Evolutionary conservation across 805 yeast species (phyloP), one percentile per base, ranked within the genome.

Genomic region (Candida patagonica): DNA sequence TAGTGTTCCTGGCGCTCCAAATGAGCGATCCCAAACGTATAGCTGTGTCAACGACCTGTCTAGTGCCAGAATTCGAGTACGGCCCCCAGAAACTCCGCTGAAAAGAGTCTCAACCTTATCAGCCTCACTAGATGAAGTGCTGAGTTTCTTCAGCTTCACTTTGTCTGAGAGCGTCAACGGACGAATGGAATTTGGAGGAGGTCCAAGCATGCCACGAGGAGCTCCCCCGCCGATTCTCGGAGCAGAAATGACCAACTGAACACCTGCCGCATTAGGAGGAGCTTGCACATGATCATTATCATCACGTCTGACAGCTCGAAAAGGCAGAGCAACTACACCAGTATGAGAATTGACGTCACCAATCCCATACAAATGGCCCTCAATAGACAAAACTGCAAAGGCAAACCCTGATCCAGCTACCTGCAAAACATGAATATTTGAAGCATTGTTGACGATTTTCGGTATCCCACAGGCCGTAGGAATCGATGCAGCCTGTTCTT

Each of bases 1-100:
- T 7, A 9, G 4, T 2, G 20, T n/a, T 7, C 26, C 37, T 7
- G 37, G 37, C 8, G 12, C 16, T 6, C 27, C 27, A 23, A 33
- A 33, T 13, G 37, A 33, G 5, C 15, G n/a, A 22, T 33, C 37
- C 37, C 37, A 33, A 10, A 23, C 24, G 24, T 33, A 33, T 15
- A 33, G 13, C 7, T 8, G 19, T 5, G 15, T 15, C 16, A n/a
- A 12, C 10, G 12, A 12, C 7, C 13, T 12, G 16, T 33, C 37
- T n/a, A 23, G 13, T 22, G 37, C 37, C 4, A 33, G 27, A 9
- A 33, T 10, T 9, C 9, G 23, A 20, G 23, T 20, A 9, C 37
- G 17, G 9, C 37, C 37, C 8, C 20, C 37, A 23, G 37, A 33
- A 3, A 33, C 16, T 20, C 13, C 16, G 31, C 31, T 15, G 31